Percentiles rank a stretch among this genome's conserved stretches.
Evolutionary conservation across 768 basidiomycete species (phyloP).

Genomic region (Tricholoma terreum): DNA sequence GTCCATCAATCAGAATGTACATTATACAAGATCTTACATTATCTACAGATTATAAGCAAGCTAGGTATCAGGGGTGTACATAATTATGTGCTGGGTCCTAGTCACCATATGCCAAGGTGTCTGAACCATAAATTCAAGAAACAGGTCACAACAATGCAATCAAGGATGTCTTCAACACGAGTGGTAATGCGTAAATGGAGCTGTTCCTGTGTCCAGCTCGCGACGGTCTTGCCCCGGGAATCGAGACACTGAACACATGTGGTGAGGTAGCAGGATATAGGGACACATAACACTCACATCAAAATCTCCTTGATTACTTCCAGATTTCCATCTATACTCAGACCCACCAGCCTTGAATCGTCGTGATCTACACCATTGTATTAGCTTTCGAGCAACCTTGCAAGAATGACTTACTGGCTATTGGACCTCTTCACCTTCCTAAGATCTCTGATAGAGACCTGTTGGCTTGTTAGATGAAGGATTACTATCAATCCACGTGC

Average conservation of each 20-base stretch:
- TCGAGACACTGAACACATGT: constrained; percentile 43
- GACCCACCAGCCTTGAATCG: constrained; percentile 47
- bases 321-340: constrained; percentile 58
- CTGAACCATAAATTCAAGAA: constrained; percentile 52
- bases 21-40: background rate
- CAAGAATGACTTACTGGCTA: constrained; percentile 42
- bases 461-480: background rate
- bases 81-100: constrained; percentile 3
- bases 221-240: constrained; percentile 44
- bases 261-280: background rate
- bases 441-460: constrained; percentile 43
- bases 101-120: constrained; percentile 40
- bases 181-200: constrained; percentile 38
- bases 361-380: constrained; percentile 38
- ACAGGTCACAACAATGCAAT: constrained; percentile 52
- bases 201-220: constrained; percentile 41
- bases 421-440: constrained; percentile 45
- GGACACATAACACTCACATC: constrained; percentile 33
- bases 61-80: background rate
- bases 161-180: constrained; percentile 39
- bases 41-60: background rate
- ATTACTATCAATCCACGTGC: background rate
- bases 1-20: background rate
- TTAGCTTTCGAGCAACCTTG: background rate
- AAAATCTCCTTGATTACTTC: constrained; percentile 41